These are phyloP conservation scores for Bipolaris zeicola DNA, from an alignment of 2,329 filamentous ascomycete genomes.

Conservation along the genomic window DNA sequence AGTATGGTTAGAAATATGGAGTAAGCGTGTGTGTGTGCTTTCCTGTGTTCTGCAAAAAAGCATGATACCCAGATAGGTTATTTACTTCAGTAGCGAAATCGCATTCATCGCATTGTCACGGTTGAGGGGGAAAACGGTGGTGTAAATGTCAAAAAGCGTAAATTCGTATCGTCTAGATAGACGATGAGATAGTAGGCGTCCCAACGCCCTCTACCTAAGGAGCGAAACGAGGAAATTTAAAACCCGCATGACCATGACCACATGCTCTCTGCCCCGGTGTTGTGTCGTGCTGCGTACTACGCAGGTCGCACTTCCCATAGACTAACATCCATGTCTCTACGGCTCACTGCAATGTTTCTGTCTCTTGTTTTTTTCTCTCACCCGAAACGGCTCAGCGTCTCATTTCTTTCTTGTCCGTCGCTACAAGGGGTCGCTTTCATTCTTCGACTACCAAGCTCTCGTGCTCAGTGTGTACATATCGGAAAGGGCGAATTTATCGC, in stretches of 20 bases:
- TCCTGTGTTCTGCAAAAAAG: background rate
- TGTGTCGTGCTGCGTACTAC: background rate
- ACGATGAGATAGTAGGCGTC: slow-evolving; percentile 7
- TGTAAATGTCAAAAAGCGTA: slow-evolving; percentile 4
- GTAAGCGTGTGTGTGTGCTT: background rate
- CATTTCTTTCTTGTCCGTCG: background rate
- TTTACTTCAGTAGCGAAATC: background rate
- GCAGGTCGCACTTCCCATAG: background rate
- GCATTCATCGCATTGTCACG: background rate
- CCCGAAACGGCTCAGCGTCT: background rate
- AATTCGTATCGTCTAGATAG: slow-evolving; percentile 10
- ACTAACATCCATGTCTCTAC: background rate
- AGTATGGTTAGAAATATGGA: background rate
- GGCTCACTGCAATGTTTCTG: background rate
- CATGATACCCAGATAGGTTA: slow-evolving; percentile 11
- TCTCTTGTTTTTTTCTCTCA: background rate
- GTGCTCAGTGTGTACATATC: background rate
- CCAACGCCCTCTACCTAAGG: slow-evolving; percentile 5
- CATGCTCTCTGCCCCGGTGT: background rate
- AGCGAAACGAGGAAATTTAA: slow-evolving; percentile 2
- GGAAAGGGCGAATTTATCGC: slow-evolving; percentile 50
- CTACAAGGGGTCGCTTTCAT: background rate
- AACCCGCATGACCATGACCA: background rate
- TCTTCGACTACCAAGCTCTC: background rate
- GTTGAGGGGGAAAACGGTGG: background rate